Evolutionary conservation across 2,329 filamentous ascomycete species (phyloP).

Genomic region (Fusarium sp.): DNA sequence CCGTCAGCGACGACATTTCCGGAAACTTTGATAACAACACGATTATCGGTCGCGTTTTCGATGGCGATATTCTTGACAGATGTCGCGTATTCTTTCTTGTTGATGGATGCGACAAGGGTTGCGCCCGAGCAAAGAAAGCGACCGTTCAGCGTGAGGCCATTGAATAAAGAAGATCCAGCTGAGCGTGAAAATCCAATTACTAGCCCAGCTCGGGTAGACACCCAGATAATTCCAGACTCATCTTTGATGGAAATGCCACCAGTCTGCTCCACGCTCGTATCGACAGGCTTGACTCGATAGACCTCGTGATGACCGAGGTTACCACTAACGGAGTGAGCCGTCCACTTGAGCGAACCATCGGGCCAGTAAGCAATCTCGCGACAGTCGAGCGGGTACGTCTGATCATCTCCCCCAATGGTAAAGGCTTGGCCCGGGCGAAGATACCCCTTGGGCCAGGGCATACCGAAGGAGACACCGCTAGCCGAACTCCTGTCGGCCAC

Average conservation of each 20-base stretch:
- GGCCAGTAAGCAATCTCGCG: conserved; percentile 56
- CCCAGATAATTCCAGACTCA: neutral
- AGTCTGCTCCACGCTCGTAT: neutral
- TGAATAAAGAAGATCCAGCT: conserved; percentile 7
- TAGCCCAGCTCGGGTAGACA: conserved; percentile 15
- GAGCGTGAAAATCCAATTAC: conserved; percentile 1
- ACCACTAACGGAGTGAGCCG: conserved; percentile 64
- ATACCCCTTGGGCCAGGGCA: conserved; percentile 33
- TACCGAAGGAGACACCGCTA: conserved; percentile 29
- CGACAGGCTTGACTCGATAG: conserved; percentile 52
- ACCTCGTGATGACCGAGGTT: conserved; percentile 53
- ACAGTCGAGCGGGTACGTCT: conserved; percentile 19
- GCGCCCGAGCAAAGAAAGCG: conserved; percentile 14
- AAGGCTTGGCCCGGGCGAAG: conserved; percentile 28
- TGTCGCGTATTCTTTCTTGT: conserved; percentile 23
- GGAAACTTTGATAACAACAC: conserved; percentile 29
- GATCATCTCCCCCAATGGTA: conserved; percentile 8
- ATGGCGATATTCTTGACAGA: neutral
- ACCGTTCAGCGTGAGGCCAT: conserved; percentile 3
- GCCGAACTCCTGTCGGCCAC: neutral
- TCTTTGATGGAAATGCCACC: neutral
- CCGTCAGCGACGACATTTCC: neutral
- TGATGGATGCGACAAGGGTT: conserved; percentile 28
- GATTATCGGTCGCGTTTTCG: conserved; percentile 22
- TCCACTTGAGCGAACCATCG: conserved; percentile 72